Conservation (phyloP, 2,329 filamentous ascomycete species). For the Stachybotrys elegans region DNA sequence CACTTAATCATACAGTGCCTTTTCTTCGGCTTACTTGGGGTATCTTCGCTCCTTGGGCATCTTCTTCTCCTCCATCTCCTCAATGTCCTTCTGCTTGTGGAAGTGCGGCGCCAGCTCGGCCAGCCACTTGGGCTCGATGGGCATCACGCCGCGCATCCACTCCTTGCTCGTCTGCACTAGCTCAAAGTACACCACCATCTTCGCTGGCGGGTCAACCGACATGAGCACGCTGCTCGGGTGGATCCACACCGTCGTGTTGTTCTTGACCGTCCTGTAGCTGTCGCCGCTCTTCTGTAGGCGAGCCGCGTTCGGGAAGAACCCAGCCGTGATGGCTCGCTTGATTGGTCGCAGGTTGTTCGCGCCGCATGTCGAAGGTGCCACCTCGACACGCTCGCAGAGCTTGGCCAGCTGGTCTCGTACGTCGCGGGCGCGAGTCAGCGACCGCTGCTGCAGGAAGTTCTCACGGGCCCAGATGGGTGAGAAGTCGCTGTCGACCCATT, state of each 20-base stretch:
- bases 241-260: slow-evolving; percentile 81
- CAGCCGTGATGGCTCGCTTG: slow-evolving; percentile 80
- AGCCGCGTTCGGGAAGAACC: slow-evolving; percentile 93
- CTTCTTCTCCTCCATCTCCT: slow-evolving; percentile 73
- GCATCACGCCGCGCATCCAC: slow-evolving; percentile 86
- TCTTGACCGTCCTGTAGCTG: slow-evolving; percentile 88
- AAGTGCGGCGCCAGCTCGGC: slow-evolving; percentile 90
- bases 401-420: slow-evolving; percentile 89
- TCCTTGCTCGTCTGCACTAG: slow-evolving; percentile 80
- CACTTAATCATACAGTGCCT: slow-evolving; percentile 6
- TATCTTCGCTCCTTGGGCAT: slow-evolving; percentile 37
- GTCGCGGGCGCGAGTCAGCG: slow-evolving; percentile 82
- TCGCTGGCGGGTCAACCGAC: slow-evolving; percentile 67
- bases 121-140: slow-evolving; percentile 79
- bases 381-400: slow-evolving; percentile 89
- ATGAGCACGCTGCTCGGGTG: slow-evolving; percentile 83
- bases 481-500: slow-evolving; percentile 92
- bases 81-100: slow-evolving; percentile 86
- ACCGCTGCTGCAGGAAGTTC: slow-evolving; percentile 89
- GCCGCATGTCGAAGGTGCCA: slow-evolving; percentile 65
- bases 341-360: slow-evolving; percentile 68
- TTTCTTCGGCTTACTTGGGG: too few relatives aligned
- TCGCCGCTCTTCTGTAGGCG: slow-evolving; percentile 78
- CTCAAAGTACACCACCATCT: slow-evolving; percentile 85
- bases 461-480: slow-evolving; percentile 82